Evolutionary conservation across 208 protist genomes (phyloP), one percentile per base, ranked within the genome.

Genomic region (Leishmania tarentolae): DNA sequence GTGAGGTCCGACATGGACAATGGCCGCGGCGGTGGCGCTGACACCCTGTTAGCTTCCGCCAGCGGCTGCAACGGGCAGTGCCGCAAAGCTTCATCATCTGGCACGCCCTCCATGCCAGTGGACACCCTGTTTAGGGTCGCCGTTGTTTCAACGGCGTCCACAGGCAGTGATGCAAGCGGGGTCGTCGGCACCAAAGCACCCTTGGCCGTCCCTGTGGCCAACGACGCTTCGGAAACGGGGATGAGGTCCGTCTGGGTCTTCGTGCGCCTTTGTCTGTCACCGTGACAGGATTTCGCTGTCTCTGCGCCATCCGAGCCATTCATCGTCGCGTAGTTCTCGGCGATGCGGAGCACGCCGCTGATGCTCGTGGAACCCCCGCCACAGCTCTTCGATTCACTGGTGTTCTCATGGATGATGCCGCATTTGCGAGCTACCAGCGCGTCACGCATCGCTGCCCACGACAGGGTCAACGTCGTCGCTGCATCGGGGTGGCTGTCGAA

Each of bases 1-100:
- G 68, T 50, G 24, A 91, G 56, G 31, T 91, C 85, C 11, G 79
- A 76, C 35, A 87, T 59, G 37, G 83, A 81, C 28, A 91, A 71
- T 15, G 81, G 82, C 0, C 50, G 50, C 70, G n/a, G 50, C 31
- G 35, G 24, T 37, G 47, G 19, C 13, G 66, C 11, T 53, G 21
- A 5, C 9, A 31, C 42, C 17, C 42, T 2, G 35, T 19, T 57
- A 46, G n/a, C 3, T 19, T 46, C 9, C 24, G 21, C 4, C 13
- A n/a, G 47, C 35, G 42, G 59, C 15, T 9, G 40, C 35, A 9
- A 35, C 61, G 65, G 65, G n/a, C 2, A 2, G 21, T 71, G 65
- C 17, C 37, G 31, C 40, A 28, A 9, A 40, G 24, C 17, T 50
- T 19, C 52, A 37, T 52, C 6, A 1, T 44, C 68, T 57, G 56